phyloP scores from a whole-genome alignment of 805 yeast species.

The Barnettozyma siamensis region DNA sequence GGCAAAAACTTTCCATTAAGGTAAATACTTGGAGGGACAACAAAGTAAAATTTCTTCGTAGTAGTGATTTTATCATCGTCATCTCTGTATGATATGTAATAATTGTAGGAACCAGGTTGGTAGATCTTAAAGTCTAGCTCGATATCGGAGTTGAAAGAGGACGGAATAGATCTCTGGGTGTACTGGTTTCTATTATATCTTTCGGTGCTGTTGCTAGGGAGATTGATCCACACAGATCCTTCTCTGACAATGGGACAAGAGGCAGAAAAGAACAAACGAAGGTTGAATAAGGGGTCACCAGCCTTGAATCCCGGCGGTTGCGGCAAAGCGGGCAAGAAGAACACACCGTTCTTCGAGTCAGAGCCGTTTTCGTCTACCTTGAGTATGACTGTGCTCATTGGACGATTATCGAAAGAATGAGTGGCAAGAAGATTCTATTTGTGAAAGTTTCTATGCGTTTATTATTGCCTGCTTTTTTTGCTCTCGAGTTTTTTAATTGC shows the following conservation, averaged over 20 bases:
- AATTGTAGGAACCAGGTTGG: slow-evolving; percentile 76
- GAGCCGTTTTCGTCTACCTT: slow-evolving; percentile 31
- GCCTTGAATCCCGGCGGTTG: slow-evolving; percentile 28
- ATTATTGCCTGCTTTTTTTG: too few relatives aligned
- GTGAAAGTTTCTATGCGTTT: too few relatives aligned
- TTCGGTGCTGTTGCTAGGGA: slow-evolving; percentile 42
- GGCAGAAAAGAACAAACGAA: slow-evolving; percentile 66
- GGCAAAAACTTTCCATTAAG: slow-evolving; percentile 54
- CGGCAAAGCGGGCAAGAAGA: slow-evolving; percentile 35
- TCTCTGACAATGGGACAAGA: slow-evolving; percentile 67
- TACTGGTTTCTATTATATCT: slow-evolving; percentile 54
- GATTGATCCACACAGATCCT: slow-evolving; percentile 70
- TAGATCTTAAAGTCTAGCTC: slow-evolving; percentile 54
- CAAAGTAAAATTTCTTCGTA: slow-evolving; percentile 64
- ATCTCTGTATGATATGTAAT: slow-evolving; percentile 55
- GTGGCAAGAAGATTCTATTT: too few relatives aligned
- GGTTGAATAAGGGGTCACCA: slow-evolving; percentile 40
- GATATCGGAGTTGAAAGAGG: slow-evolving; percentile 62
- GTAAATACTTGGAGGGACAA: slow-evolving; percentile 70
- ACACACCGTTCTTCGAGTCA: slow-evolving; percentile 32
- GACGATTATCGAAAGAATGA: too few relatives aligned
- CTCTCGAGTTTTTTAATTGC: too few relatives aligned
- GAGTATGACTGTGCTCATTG: slow-evolving; percentile 30
- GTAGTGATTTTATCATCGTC: slow-evolving; percentile 32
- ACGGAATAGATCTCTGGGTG: slow-evolving; percentile 42